Base-by-base conservation (phyloP, 495 filamentous ascomycete genomes). In the Hypoxylon cercidicola region DNA sequence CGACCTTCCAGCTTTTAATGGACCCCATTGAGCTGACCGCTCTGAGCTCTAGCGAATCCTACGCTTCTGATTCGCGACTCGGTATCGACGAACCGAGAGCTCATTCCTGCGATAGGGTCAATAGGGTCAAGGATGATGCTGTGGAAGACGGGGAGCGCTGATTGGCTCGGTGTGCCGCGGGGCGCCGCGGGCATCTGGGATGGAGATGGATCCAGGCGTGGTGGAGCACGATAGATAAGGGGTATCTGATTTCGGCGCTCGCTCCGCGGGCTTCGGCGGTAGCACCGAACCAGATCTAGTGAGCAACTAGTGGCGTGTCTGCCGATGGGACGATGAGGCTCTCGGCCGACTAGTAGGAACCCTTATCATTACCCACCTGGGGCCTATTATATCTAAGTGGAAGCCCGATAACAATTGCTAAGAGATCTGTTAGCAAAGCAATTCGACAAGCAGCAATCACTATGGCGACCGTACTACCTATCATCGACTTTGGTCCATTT, bases 401-500 rank as follows among this genome's bases (percentile, higher is more conserved):
- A 13, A 39, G 35, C 12, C 12, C 35, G 35, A 39, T 39, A 39
- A 39, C 35, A 39, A 13, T 39, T 39, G 35, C 35, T 39, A 39
- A 13, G 35, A 39, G 35, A 5, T 39, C 35, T 39, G 35, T 39
- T 39, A 13, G 10, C 11, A 13, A 39, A 39, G 35, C 35, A 6
- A 7, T 39, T 39, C 35, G 35, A 39, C 3, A 39, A 39, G 4
- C 35, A 39, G 3, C 35, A 7, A 39, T 32, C 30, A 32, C 35
- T 13, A 39, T 39, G 35, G 35, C 35, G 35, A 7, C 35, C 35
- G 35, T 13, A 39, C 35, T 39, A 39, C 47, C 47, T 30, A 34
- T 51, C 34, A 30, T 51, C 23, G 47, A 51, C 23, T 51, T 51
- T 51, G 47, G 19, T 9, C 19, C 47, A 30, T 51, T 51, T 34